Evolutionary conservation across 257 asterid species (phyloP).

Genomic region (Capsicum baccatum): DNA sequence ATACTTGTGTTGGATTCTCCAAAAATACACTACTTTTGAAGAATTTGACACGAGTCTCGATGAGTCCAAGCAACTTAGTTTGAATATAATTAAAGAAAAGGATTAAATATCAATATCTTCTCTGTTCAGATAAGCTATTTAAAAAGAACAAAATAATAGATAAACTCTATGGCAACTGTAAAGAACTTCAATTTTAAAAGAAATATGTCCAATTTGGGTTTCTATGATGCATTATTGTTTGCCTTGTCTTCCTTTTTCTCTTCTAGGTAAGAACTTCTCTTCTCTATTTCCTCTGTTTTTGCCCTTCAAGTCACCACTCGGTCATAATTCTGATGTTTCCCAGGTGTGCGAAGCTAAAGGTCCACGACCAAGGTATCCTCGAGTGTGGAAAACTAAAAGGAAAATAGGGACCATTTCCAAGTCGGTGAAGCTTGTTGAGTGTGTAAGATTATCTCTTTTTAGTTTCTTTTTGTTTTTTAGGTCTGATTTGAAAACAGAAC

Average conservation of each 20-base stretch:
- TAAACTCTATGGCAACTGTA: neutral
- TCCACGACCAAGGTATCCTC: constrained; percentile 92
- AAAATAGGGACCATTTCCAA: constrained; percentile 86
- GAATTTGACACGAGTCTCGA: too few relatives aligned
- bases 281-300: neutral
- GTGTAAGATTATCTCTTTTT: constrained; percentile 58
- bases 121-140: too few relatives aligned
- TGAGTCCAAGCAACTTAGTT: too few relatives aligned
- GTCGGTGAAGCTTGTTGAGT: constrained; percentile 77
- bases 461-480: neutral
- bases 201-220: neutral
- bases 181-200: neutral
- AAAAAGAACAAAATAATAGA: neutral
- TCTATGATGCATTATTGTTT: neutral
- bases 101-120: too few relatives aligned
- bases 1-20: too few relatives aligned
- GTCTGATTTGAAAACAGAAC: neutral
- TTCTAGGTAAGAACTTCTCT: neutral
- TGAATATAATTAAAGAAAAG: too few relatives aligned
- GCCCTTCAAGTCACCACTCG: neutral
- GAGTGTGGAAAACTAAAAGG: constrained; percentile 83
- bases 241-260: neutral
- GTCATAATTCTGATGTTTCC: constrained; percentile 26
- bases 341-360: constrained; percentile 92
- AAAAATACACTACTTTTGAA: too few relatives aligned